Evolutionary conservation across 495 filamentous ascomycete species (phyloP), one percentile per base, ranked within the genome.

Genomic region (Penicillium canariense): DNA sequence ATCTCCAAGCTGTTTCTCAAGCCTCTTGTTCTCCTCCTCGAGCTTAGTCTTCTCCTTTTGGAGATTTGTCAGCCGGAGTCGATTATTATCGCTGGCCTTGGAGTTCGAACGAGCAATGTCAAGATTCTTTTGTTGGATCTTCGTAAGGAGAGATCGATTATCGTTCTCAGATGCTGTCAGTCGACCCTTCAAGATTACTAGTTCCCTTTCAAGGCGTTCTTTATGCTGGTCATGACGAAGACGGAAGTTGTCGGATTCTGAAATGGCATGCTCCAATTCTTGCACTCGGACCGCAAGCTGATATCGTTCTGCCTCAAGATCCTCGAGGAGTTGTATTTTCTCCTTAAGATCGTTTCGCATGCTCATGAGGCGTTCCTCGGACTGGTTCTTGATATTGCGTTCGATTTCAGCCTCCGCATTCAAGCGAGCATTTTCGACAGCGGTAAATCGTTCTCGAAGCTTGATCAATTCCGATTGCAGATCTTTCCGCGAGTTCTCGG

Each of bases 91-190:
- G 50, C 82, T 89, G 25, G 90, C 94, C 52, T 84, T 85, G 3
- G 93, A 95, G 55, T 83, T 90, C 4, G 94, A 93, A 35, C 95
- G 81, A 26, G 91, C 93, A 65, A 98, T 94, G 65, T 98, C 94
- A 7, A 98, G 84, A 39, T 95, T 95, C 79, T 98, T 98, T 62
- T 97, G 93, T 60, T 98, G 94, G 10, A 98, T 79, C 70, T 97
- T 97, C 66, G 96, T 98, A 43, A 97, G 79, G 0, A 98, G 77
- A 31, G 91, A 85, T n/a, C 90, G 86, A 62, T 97, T 97, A 71
- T 97, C 94, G 63, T 97, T 97, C 63, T 98, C 94, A 0, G 94
- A 97, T 26, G 94, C 94, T 11, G 87, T 83, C 45, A 98, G 79
- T 26, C 94, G 86, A 52, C 93, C 92, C 63, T 93, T 96, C 34